phyloP scores from a whole-genome alignment of 495 filamentous ascomycete genomes.

The Wilcoxina mikolae region DNA sequence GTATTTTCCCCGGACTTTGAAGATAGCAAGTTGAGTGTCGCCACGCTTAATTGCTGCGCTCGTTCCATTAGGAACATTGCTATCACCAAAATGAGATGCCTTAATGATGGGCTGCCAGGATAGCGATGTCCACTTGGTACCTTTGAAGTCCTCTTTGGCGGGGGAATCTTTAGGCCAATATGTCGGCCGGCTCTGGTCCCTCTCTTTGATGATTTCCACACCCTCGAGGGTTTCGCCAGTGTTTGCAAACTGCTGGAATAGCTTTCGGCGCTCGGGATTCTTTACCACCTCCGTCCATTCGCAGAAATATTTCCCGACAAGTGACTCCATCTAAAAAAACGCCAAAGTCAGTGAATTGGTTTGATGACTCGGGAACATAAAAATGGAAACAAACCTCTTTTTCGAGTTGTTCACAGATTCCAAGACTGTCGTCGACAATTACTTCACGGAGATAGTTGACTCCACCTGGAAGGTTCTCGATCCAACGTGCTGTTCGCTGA shows the following conservation, averaged over 20 bases:
- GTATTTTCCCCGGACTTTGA: conserved; percentile 69
- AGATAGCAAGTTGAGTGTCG: conserved; percentile 84
- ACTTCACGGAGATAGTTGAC: conserved; percentile 74
- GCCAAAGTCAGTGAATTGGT: too few relatives aligned
- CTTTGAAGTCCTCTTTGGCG: conserved; percentile 59
- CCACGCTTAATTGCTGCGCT: conserved; percentile 65
- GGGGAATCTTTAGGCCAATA: conserved; percentile 61
- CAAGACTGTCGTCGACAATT: conserved; percentile 75
- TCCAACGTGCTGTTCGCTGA: conserved; percentile 84
- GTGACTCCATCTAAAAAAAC: conserved; percentile 79
- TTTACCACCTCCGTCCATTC: conserved; percentile 85
- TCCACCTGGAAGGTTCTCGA: conserved; percentile 75
- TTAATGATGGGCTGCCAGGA: conserved; percentile 77
- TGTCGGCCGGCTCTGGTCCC: conserved; percentile 60
- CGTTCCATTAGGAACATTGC: conserved; percentile 54
- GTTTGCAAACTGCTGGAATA: conserved; percentile 83
- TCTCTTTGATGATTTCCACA: conserved; percentile 58
- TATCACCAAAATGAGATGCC: conserved; percentile 51
- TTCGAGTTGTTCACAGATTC: conserved; percentile 75
- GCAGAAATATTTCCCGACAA: conserved; percentile 83
- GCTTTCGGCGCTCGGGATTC: conserved; percentile 45
- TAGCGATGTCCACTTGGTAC: conserved; percentile 54
- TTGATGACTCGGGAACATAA: too few relatives aligned
- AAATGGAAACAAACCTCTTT: too few relatives aligned
- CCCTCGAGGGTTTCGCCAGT: conserved; percentile 53